These are phyloP conservation scores for Alternaria sp. DNA, from an alignment of 2,329 filamentous ascomycete genomes.

Conservation along the genomic window DNA sequence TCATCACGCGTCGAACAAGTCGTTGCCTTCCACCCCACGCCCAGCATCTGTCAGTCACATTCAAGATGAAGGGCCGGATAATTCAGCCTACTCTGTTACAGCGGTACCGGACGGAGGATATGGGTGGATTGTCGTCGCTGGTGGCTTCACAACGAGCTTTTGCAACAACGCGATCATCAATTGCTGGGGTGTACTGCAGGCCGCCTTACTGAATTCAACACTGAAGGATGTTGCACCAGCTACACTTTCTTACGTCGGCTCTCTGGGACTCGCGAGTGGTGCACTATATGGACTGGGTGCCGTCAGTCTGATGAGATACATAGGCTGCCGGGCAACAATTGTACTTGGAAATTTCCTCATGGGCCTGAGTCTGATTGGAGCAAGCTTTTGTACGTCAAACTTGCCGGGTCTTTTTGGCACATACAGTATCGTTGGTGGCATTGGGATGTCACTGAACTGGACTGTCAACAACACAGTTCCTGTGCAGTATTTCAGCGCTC, in stretches of 20 bases:
- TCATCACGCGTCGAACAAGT: neutral
- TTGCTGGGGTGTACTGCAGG: slow-evolving; percentile 69
- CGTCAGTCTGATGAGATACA: slow-evolving; percentile 59
- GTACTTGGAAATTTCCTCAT: slow-evolving; percentile 62
- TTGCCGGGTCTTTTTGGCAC: slow-evolving; percentile 60
- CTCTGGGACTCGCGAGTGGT: slow-evolving; percentile 61
- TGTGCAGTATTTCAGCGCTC: slow-evolving; percentile 42
- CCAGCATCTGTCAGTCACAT: neutral
- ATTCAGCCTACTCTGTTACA: slow-evolving; percentile 29
- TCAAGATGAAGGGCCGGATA: slow-evolving; percentile 22
- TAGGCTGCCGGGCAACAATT: slow-evolving; percentile 60
- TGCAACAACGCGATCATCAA: slow-evolving; percentile 63
- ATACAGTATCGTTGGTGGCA: slow-evolving; percentile 58
- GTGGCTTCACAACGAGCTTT: slow-evolving; percentile 63
- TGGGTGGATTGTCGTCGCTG: slow-evolving; percentile 64
- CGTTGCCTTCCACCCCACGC: neutral
- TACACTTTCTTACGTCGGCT: slow-evolving; percentile 68
- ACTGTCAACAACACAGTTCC: slow-evolving; percentile 34
- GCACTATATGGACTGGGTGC: slow-evolving; percentile 63
- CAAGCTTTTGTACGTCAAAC: slow-evolving; percentile 58
- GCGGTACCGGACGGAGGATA: slow-evolving; percentile 63
- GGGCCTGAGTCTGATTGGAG: slow-evolving; percentile 59
- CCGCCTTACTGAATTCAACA: slow-evolving; percentile 61
- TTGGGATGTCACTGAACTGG: slow-evolving; percentile 50
- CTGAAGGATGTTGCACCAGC: slow-evolving; percentile 57